These are phyloP conservation scores for Cercospora sojina DNA, from an alignment of 2,329 filamentous ascomycete genomes.

Conservation along the genomic window DNA sequence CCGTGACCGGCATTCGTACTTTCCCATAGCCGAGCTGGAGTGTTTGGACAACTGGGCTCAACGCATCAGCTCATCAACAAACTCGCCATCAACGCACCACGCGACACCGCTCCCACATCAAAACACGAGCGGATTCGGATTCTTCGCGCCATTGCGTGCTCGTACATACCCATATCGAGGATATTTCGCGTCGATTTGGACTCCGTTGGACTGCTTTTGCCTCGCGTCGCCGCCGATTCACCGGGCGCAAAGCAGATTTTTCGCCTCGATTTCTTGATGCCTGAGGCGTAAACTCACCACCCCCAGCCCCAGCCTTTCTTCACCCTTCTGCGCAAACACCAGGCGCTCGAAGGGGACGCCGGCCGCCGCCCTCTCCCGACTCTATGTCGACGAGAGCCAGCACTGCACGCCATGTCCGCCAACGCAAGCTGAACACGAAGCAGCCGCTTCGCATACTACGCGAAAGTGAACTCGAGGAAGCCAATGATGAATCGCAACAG, in stretches of 20 bases:
- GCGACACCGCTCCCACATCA: slow-evolving; percentile 10
- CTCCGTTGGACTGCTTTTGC: slow-evolving; percentile 15
- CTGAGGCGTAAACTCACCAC: background rate
- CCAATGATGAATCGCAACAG: slow-evolving; percentile 75
- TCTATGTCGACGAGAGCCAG: slow-evolving; percentile 31
- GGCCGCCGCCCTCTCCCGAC: slow-evolving; percentile 5
- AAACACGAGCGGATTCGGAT: background rate
- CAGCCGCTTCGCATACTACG: slow-evolving; percentile 81
- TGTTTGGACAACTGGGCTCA: slow-evolving; percentile 11
- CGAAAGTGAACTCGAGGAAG: slow-evolving; percentile 83
- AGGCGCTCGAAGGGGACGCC: slow-evolving; percentile 7
- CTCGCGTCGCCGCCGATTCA: slow-evolving; percentile 8
- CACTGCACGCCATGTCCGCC: slow-evolving; percentile 56
- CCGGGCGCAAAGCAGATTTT: slow-evolving; percentile 11
- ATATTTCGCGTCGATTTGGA: slow-evolving; percentile 7
- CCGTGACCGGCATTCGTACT: background rate
- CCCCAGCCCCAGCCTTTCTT: background rate
- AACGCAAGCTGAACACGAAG: slow-evolving; percentile 91
- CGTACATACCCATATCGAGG: slow-evolving; percentile 24
- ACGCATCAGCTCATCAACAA: slow-evolving; percentile 12
- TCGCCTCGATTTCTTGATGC: slow-evolving; percentile 7
- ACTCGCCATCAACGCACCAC: slow-evolving; percentile 20
- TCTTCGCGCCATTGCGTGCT: slow-evolving; percentile 10
- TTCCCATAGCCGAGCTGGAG: slow-evolving; percentile 4
- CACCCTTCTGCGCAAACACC: slow-evolving; percentile 10